Evolutionary conservation across 2,329 filamentous ascomycete genomes (phyloP), one percentile per base, ranked within the genome.

Genomic region (Sphaerulina musiva): DNA sequence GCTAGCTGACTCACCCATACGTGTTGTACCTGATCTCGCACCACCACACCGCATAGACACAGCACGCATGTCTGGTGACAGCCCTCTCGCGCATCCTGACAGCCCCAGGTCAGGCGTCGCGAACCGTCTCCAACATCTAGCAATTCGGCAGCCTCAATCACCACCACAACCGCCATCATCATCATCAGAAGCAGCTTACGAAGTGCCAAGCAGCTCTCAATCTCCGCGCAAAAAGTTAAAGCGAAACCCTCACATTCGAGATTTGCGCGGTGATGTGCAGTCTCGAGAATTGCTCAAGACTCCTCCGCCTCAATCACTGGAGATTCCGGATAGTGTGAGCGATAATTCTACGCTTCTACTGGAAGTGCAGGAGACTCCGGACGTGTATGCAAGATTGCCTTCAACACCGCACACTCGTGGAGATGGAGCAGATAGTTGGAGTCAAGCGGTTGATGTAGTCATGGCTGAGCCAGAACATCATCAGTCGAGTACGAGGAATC

Each of bases 71-170:
- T 10, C 31, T 5, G 20, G 20, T 12, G 53, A 48, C 14, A 51
- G 57, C 17, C 41, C 34, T 39, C 9, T 48, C 4, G 55, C 53
- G 12, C 7, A 36, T 23, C 53, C 59, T 36, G 56, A 67, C n/a
- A 68, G 66, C 55, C 66, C 66, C 14, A 56, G 64, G 42, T 63
- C 59, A 17, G 62, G 60, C 46, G 63, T 68, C 20, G 66, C 65
- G 10, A 62, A 65, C 48, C 53, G 60, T 36, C 51, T 68, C 7
- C 46, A 58, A 31, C 54, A 51, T 9, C 55, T 68, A 2, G 59
- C 64, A 3, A 53, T 66, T 29, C 39, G 53, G 7, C 47, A 44
- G 42, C 40, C 31, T 20, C 43, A 43, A 17, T 39, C 6, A 4
- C 26, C 26, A 26, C 26, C 26, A 26, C 14, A 17, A 17, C 14